These are phyloP conservation scores for Tripidium arundinaceum DNA, from an alignment of 202 grass and related monocot species.

Conservation along the genomic window DNA sequence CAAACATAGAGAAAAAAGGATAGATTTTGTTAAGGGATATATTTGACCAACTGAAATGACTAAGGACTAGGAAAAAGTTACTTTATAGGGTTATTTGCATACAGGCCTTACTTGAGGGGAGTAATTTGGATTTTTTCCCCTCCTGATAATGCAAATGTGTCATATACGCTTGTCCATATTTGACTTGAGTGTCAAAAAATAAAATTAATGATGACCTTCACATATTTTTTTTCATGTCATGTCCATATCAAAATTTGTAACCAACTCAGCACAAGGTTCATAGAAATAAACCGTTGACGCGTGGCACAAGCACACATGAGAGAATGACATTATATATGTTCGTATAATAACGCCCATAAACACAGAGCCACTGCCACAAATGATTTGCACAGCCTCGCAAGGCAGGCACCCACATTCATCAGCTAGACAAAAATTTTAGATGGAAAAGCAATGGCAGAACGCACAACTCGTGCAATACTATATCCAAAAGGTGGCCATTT, in stretches of 20 bases:
- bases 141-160: not conserved
- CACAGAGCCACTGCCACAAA: not conserved
- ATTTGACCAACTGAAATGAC: not conserved
- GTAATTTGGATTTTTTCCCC: not conserved
- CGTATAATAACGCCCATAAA: not conserved
- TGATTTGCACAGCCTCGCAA: conserved; percentile 27
- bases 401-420: conserved; percentile 23
- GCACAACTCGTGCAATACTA: not conserved
- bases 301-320: not conserved
- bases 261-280: not conserved
- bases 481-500: conserved; percentile 6
- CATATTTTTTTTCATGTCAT: no score
- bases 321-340: not conserved
- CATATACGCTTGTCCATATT: not conserved
- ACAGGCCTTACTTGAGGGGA: not conserved
- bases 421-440: conserved; percentile 19
- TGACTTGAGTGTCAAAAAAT: not conserved
- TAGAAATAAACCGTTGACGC: not conserved
- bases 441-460: conserved; percentile 3
- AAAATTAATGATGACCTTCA: not conserved
- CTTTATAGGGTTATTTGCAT: not conserved
- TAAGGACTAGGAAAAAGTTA: not conserved
- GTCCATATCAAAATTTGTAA: not conserved
- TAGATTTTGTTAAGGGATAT: no score
- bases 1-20: not conserved